phyloP scores from a whole-genome alignment of 2,329 filamentous ascomycete species.

The Reticulascus tulasneorum region DNA sequence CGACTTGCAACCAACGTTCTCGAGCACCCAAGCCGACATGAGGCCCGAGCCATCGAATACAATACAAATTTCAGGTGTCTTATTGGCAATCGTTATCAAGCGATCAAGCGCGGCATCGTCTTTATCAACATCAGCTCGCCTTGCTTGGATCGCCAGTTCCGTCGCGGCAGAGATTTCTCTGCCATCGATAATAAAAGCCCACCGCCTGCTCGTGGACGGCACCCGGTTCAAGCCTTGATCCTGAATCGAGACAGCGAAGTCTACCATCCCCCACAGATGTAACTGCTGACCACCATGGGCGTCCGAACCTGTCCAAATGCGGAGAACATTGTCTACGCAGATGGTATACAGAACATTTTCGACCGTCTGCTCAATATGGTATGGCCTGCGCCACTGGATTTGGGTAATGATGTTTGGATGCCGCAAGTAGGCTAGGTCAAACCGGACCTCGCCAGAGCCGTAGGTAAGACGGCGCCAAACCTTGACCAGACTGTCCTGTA shows the following conservation, averaged over 20 bases:
- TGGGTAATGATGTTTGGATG: constrained; percentile 78
- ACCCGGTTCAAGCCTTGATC: constrained; percentile 16
- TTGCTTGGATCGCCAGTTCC: constrained; percentile 65
- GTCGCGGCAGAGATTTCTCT: constrained; percentile 74
- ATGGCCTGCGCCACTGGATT: constrained; percentile 79
- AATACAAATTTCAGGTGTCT: constrained; percentile 81
- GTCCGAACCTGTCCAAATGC: constrained; percentile 80
- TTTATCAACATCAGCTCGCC: constrained; percentile 3
- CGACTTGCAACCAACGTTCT: constrained; percentile 73
- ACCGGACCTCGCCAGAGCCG: constrained; percentile 75
- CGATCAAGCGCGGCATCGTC: constrained; percentile 71
- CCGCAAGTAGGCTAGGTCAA: constrained; percentile 86
- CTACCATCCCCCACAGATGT: constrained; percentile 75
- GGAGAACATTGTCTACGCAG: constrained; percentile 73
- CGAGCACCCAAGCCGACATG: constrained; percentile 90
- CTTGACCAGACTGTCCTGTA: constrained; percentile 80
- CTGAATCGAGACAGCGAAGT: constrained; percentile 69
- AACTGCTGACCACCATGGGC: constrained; percentile 67
- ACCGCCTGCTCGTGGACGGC: too few relatives aligned
- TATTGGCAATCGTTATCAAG: constrained; percentile 79
- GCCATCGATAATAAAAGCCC: constrained; percentile 79
- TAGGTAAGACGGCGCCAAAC: constrained; percentile 88
- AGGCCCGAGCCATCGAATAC: constrained; percentile 78
- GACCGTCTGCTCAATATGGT: constrained; percentile 70
- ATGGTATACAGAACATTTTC: constrained; percentile 90